These are phyloP conservation scores for Bacterosira constricta DNA, from an alignment of 108 stramenopile species.

Conservation along the genomic window DNA sequence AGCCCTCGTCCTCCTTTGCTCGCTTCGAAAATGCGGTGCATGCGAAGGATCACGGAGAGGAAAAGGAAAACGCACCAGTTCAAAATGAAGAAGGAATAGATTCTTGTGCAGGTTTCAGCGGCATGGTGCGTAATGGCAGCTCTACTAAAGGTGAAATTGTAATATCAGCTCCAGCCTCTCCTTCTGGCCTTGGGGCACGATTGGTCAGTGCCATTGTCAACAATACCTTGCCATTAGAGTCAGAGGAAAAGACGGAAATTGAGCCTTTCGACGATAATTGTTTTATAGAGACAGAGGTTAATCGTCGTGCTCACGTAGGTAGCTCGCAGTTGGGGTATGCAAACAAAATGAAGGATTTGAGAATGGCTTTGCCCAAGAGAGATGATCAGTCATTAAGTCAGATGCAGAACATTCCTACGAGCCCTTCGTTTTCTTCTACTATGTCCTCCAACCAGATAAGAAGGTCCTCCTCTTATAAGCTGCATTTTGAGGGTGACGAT, in stretches of 20 bases:
- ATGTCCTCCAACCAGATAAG: background rate
- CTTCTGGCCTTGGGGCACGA: background rate
- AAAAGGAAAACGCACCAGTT: background rate
- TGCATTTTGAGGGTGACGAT: constrained; percentile 24
- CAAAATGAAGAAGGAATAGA: too few species aligned
- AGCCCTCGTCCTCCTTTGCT: background rate
- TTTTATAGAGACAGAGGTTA: background rate
- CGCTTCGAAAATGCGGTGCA: background rate
- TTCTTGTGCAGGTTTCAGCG: too few species aligned
- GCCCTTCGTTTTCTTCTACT: constrained; percentile 4
- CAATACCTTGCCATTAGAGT: background rate
- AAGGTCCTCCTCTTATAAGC: constrained; percentile 25
- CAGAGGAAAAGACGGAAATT: background rate
- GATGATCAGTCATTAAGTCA: background rate
- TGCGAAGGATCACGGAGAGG: background rate
- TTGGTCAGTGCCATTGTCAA: background rate
- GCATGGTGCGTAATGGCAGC: background rate
- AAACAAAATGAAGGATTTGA: background rate
- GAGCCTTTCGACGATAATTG: background rate
- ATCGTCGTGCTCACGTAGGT: background rate
- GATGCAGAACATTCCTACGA: constrained; percentile 11
- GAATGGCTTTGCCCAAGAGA: background rate
- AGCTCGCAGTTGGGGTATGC: background rate
- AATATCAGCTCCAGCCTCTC: background rate
- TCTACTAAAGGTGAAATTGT: background rate